These are phyloP conservation scores for Penicillium sp. DNA, from an alignment of 2,329 filamentous ascomycete species.

Conservation along the genomic window DNA sequence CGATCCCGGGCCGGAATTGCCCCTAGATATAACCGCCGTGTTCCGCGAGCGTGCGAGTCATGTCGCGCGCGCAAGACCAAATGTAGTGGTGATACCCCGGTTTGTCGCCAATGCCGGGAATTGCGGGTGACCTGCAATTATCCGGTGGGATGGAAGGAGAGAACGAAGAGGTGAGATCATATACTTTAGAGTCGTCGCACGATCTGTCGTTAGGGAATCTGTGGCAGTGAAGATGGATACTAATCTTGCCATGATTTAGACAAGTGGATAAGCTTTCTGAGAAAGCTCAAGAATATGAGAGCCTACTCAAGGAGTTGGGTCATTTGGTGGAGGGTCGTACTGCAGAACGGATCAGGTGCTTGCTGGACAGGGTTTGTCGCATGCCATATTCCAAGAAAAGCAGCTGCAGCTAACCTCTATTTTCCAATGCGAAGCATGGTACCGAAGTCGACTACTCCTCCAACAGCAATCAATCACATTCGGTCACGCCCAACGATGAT, in stretches of 20 bases:
- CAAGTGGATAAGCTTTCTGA: constrained; percentile 37
- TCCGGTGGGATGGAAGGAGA: constrained; percentile 42
- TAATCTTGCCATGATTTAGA: constrained; percentile 21
- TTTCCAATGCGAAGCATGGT: constrained; percentile 23
- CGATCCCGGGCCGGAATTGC: constrained; percentile 26
- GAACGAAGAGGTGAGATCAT: constrained; percentile 36
- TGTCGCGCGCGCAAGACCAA: constrained; percentile 43
- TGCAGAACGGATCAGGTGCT: constrained; percentile 37
- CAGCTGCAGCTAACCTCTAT: constrained; percentile 6
- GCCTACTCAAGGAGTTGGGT: constrained; percentile 39
- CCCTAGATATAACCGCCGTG: constrained; percentile 21
- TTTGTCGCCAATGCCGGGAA: constrained; percentile 41
- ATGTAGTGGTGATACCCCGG: constrained; percentile 41
- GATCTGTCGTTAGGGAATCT: background rate
- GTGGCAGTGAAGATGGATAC: background rate
- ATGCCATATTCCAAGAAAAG: background rate
- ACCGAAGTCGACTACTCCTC: constrained; percentile 25
- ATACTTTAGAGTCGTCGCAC: background rate
- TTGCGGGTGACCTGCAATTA: constrained; percentile 38
- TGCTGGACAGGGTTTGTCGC: constrained; percentile 40
- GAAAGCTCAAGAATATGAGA: constrained; percentile 42
- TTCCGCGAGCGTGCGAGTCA: constrained; percentile 39
- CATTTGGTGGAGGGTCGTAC: constrained; percentile 35
- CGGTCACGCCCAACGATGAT: constrained; percentile 34
- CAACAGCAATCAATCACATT: constrained; percentile 30